Conservation (phyloP, 345 rosid species). For the Heritiera fomes region DNA sequence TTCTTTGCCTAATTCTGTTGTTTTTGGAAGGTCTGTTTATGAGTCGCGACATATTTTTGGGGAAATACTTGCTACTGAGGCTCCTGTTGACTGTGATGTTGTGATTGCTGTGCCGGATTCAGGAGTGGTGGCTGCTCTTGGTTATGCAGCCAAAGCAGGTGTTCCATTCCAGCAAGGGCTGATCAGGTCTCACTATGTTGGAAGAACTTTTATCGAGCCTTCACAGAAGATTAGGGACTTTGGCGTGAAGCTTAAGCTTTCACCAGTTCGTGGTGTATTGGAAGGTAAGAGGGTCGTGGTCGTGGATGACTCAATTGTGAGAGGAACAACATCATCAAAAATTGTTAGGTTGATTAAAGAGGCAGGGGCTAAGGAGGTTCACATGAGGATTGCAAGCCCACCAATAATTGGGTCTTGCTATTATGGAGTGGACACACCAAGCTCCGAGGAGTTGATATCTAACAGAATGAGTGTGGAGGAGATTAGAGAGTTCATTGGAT, state of each 20-base stretch:
- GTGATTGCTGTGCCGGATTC: slow-evolving; percentile 97
- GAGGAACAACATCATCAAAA: slow-evolving; percentile 90
- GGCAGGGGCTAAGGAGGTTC: slow-evolving; percentile 92
- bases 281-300: slow-evolving; percentile 92
- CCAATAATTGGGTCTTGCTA: slow-evolving; percentile 83
- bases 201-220: slow-evolving; percentile 95
- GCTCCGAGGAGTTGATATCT: slow-evolving; percentile 82
- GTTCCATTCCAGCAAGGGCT: slow-evolving; percentile 85
- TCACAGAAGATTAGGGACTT: slow-evolving; percentile 93
- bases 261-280: slow-evolving; percentile 77
- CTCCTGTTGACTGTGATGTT: slow-evolving; percentile 84
- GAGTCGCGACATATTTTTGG: slow-evolving; percentile 72
- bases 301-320: slow-evolving; percentile 89
- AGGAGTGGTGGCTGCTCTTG: slow-evolving; percentile 95
- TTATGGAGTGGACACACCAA: slow-evolving; percentile 92
- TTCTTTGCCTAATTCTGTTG: slow-evolving; percentile 77
- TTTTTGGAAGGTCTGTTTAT: slow-evolving; percentile 83
- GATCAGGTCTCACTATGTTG: slow-evolving; percentile 95
- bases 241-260: slow-evolving; percentile 94
- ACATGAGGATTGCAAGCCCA: slow-evolving; percentile 96
- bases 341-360: slow-evolving; percentile 81
- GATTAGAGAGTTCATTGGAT: slow-evolving; percentile 65
- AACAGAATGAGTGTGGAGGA: slow-evolving; percentile 81
- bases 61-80: slow-evolving; percentile 73
- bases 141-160: slow-evolving; percentile 82